Evolutionary conservation across 2,329 filamentous ascomycete genomes (phyloP).

Genomic region (Ascochyta viciae-villosae): DNA sequence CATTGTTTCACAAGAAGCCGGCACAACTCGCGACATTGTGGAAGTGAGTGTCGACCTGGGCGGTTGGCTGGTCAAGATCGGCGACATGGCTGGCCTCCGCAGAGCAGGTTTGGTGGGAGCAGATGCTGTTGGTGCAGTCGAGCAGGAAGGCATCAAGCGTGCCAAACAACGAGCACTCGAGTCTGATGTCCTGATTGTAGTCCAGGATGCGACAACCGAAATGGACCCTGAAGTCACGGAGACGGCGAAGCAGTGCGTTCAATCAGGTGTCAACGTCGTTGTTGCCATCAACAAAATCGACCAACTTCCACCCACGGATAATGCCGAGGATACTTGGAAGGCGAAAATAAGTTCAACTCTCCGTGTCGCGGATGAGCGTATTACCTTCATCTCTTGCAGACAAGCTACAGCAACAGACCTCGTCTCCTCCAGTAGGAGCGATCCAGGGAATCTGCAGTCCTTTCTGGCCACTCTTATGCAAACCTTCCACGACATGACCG

Average conservation of each 20-base stretch:
- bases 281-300: slow-evolving; percentile 69
- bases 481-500: slow-evolving; percentile 75
- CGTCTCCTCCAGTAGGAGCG: slow-evolving; percentile 29
- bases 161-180: slow-evolving; percentile 81
- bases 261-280: slow-evolving; percentile 61
- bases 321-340: slow-evolving; percentile 25
- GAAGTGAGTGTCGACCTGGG: slow-evolving; percentile 89
- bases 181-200: slow-evolving; percentile 83
- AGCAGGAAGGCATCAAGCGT: slow-evolving; percentile 87
- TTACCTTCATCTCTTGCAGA: slow-evolving; percentile 76
- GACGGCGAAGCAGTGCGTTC: slow-evolving; percentile 59
- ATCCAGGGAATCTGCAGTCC: slow-evolving; percentile 70
- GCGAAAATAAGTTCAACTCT: slow-evolving; percentile 31
- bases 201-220: slow-evolving; percentile 73
- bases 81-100: slow-evolving; percentile 90
- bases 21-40: slow-evolving; percentile 92
- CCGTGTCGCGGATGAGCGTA: slow-evolving; percentile 47
- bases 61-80: slow-evolving; percentile 91
- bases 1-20: slow-evolving; percentile 91
- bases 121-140: slow-evolving; percentile 71
- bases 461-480: slow-evolving; percentile 73
- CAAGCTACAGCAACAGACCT: slow-evolving; percentile 50
- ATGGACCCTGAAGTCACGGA: slow-evolving; percentile 65
- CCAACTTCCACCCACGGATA: slow-evolving; percentile 50
- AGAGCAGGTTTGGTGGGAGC: slow-evolving; percentile 49